Base-by-base conservation (phyloP, 352 stramenopile species). In the Globisporangium canariense region DNA sequence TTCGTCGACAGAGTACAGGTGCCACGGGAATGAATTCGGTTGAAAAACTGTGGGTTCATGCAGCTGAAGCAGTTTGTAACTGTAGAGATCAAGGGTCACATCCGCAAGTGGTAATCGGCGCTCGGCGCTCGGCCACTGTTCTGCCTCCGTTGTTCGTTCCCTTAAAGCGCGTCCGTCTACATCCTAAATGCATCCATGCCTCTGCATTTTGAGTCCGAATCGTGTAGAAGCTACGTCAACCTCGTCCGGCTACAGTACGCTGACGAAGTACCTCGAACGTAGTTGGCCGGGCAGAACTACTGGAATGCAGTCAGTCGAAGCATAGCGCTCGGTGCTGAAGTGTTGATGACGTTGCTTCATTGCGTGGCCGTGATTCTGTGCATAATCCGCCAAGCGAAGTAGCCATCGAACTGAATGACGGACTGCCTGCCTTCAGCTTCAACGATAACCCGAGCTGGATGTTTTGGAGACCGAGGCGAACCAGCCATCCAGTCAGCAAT, bases 21-120 rank as follows among this genome's bases (percentile, higher is more conserved):
- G 36, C 36, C 36, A 41, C 43, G 43, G 43, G 43, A 49, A 49
- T 49, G 43, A 49, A 49, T 49, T 49, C 43, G 18, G 43, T 49
- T 49, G 16, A 49, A 22, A 49, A 46, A 22, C 3, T 49, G n/a
- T 46, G 43, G 5, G 43, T 20, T 6, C 43, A 22, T 22, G 43
- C 43, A 16, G 43, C 43, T 49, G 16, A 10, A 22, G 22, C 43
- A 22, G 43, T 49, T 49, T n/a, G 43, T 22, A 49, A 49, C 43
- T 49, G 43, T 49, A 41, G 9, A 41, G 36, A 14, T 41, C 9
- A 4, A 41, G 9, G 36, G 14, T 41, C 36, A 41, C 36, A 9
- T 4, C 9, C 36, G 9, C 36, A 41, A 16, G 36, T 14, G 36
- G 36, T 41, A 41, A 10, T 41, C 36, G 36, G 36, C 36, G 6